phyloP scores from a whole-genome alignment of 441 rosid genomes.

The Pelargonium australe region DNA sequence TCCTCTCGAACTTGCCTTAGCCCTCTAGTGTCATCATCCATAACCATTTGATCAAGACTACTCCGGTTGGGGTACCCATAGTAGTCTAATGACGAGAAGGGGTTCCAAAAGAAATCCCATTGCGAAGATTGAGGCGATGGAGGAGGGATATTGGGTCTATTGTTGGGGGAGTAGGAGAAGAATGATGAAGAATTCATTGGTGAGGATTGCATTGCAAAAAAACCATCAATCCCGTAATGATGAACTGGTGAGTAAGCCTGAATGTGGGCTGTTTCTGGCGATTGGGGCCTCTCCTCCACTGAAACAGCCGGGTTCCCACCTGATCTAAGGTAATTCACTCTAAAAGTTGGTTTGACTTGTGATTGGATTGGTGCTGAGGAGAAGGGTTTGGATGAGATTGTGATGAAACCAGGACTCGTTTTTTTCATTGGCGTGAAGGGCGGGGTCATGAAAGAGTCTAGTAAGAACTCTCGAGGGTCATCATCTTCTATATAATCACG shows the following conservation, averaged over 20 bases:
- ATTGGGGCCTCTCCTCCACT: slow-evolving; percentile 72
- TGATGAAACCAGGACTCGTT: slow-evolving; percentile 48
- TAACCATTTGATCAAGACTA: slow-evolving; percentile 48
- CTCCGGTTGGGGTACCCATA: slow-evolving; percentile 55
- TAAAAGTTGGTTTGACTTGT: slow-evolving; percentile 43
- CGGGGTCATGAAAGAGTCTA: slow-evolving; percentile 58
- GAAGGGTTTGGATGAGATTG: slow-evolving; percentile 48
- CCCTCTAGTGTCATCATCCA: slow-evolving; percentile 78
- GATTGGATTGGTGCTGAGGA: slow-evolving; percentile 25
- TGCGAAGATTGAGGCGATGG: slow-evolving; percentile 84
- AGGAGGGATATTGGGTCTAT: slow-evolving; percentile 62
- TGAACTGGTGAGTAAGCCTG: slow-evolving; percentile 57
- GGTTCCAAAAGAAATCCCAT: slow-evolving; percentile 99
- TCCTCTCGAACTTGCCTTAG: slow-evolving; percentile 89
- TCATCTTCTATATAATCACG: slow-evolving; percentile 68
- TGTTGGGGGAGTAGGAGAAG: slow-evolving; percentile 48
- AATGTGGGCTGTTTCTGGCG: slow-evolving; percentile 64
- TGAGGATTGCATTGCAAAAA: slow-evolving; percentile 57
- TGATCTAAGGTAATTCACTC: slow-evolving; percentile 54
- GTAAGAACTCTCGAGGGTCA: slow-evolving; percentile 51
- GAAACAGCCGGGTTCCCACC: slow-evolving; percentile 62
- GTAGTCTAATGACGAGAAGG: slow-evolving; percentile 79
- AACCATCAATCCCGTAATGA: slow-evolving; percentile 49
- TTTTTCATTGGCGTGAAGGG: slow-evolving; percentile 54
- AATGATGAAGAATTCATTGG: slow-evolving; percentile 33